Evolutionary conservation across 2,329 filamentous ascomycete species (phyloP).

Genomic region (Alternaria metachromatica): DNA sequence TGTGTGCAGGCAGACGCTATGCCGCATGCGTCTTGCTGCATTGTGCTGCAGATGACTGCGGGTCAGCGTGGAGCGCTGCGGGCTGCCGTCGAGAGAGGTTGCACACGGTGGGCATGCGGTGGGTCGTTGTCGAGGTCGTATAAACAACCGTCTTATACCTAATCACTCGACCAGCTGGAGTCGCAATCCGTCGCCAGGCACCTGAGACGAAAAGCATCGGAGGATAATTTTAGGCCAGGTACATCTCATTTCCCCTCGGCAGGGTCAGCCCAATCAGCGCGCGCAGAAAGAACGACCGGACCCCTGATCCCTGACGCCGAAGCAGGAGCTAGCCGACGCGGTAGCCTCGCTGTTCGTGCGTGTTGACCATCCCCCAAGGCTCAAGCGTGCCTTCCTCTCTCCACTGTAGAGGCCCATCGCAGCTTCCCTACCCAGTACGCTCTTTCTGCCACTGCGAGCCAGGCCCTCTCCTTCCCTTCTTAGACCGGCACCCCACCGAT

Average conservation of each 20-base stretch:
- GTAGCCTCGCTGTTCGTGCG: constrained; percentile 9
- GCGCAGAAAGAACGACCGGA: constrained; percentile 1
- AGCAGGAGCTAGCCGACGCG: constrained; percentile 7
- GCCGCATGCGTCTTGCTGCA: constrained; percentile 2
- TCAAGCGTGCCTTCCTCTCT: constrained; percentile 31
- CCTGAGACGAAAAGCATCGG: constrained; percentile 16
- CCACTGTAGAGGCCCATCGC: constrained; percentile 34
- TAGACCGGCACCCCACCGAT: constrained; percentile 26
- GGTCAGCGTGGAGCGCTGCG: constrained; percentile 4
- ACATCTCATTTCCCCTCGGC: constrained; percentile 35
- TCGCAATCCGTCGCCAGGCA: not conserved
- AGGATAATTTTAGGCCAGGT: constrained; percentile 39
- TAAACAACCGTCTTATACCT: not conserved
- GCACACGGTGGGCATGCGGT: not conserved
- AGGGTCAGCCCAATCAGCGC: constrained; percentile 33
- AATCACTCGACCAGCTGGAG: not conserved
- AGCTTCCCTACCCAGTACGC: constrained; percentile 47
- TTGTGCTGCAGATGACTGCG: not conserved
- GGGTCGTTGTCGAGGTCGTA: not conserved
- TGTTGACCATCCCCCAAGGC: constrained; percentile 26
- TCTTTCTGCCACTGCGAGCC: constrained; percentile 43
- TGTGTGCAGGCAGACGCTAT: constrained; percentile 1
- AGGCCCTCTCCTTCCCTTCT: constrained; percentile 33
- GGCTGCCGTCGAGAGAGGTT: not conserved
- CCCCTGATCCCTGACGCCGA: constrained; percentile 26